These are phyloP conservation scores for Botrytis fabae DNA, from an alignment of 2,329 filamentous ascomycete genomes.

Conservation along the genomic window DNA sequence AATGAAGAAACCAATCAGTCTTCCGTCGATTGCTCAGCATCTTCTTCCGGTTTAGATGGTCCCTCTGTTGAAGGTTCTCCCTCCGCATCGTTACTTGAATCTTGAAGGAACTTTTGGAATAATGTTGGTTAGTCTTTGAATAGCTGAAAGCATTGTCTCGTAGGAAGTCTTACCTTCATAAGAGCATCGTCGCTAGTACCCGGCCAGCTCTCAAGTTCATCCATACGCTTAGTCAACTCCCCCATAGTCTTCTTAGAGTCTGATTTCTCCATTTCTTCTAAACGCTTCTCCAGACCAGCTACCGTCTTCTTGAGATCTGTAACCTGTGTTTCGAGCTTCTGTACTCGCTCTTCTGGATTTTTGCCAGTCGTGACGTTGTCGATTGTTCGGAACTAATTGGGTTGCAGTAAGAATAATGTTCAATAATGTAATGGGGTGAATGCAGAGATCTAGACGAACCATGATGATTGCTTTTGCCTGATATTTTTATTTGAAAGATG, in stretches of 20 bases:
- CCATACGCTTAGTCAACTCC: background rate
- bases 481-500: background rate
- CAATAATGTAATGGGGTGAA: background rate
- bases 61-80: background rate
- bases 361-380: background rate
- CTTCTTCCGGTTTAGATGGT: background rate
- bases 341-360: background rate
- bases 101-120: background rate
- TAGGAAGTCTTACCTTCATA: background rate
- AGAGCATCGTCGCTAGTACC: background rate
- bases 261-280: slow-evolving; percentile 1
- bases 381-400: background rate
- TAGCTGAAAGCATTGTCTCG: background rate
- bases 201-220: background rate
- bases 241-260: background rate
- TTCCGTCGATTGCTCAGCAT: background rate
- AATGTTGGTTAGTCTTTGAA: background rate
- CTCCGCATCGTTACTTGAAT: background rate
- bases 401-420: background rate
- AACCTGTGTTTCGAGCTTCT: slow-evolving; percentile 5
- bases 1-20: slow-evolving; percentile 5
- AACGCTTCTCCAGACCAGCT: background rate
- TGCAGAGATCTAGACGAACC: background rate
- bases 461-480: background rate
- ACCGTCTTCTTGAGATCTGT: slow-evolving; percentile 7